Conservation (phyloP, 495 filamentous ascomycete genomes). For the Aspergillus sclerotioniger region DNA sequence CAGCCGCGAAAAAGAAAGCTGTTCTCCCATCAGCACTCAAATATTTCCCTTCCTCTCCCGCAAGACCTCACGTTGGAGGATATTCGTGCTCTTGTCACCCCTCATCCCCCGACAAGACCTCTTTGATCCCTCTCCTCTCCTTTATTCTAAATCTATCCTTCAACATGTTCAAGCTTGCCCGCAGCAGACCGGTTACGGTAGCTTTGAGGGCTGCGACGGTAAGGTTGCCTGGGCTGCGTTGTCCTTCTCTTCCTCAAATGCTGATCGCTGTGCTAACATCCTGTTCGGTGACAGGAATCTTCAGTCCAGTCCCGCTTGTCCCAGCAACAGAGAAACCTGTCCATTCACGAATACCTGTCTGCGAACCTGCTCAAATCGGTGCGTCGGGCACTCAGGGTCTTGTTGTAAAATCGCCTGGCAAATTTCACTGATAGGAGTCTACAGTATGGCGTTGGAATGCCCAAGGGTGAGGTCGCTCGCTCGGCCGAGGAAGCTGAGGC, state of each 20-base stretch:
- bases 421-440: slow-evolving; percentile 24
- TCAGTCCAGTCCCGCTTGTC: slow-evolving; percentile 47
- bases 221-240: slow-evolving; percentile 25
- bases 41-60: slow-evolving; percentile 7
- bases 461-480: slow-evolving; percentile 80
- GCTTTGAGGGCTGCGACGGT: slow-evolving; percentile 66
- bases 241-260: slow-evolving; percentile 18
- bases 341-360: slow-evolving; percentile 96
- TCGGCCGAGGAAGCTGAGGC: slow-evolving; percentile 84
- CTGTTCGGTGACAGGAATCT: slow-evolving; percentile 37
- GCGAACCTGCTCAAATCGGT: slow-evolving; percentile 84
- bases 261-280: slow-evolving; percentile 24
- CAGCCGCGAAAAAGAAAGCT: slow-evolving; percentile 42
- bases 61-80: slow-evolving; percentile 12
- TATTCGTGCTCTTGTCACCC: slow-evolving; percentile 5
- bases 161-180: slow-evolving; percentile 73
- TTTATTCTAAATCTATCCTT: slow-evolving; percentile 21
- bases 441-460: slow-evolving; percentile 92
- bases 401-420: neutral
- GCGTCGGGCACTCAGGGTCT: slow-evolving; percentile 26
- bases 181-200: slow-evolving; percentile 64
- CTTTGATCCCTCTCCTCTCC: slow-evolving; percentile 23
- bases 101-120: slow-evolving; percentile 4
- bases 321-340: slow-evolving; percentile 78
- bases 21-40: slow-evolving; percentile 31